phyloP scores from a whole-genome alignment of 2,329 filamentous ascomycete genomes.

The Colletotrichum tropicale region DNA sequence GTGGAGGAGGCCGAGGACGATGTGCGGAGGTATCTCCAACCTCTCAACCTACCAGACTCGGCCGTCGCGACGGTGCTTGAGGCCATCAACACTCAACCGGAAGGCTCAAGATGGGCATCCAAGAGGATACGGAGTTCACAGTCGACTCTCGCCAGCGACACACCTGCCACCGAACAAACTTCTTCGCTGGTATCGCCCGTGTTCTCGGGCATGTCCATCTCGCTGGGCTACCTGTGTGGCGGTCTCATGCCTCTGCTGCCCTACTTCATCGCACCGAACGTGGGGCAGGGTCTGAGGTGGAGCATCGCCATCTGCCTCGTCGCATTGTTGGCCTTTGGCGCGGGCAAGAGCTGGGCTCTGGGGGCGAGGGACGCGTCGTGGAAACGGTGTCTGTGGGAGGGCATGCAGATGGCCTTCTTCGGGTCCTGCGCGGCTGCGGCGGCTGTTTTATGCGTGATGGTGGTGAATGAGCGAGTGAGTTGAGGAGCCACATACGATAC shows the following conservation, averaged over 20 bases:
- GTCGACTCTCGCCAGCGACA: background rate
- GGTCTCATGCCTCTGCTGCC: slow-evolving; percentile 67
- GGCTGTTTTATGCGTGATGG: background rate
- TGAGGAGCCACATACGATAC: background rate
- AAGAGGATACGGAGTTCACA: background rate
- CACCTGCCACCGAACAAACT: background rate
- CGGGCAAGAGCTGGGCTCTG: slow-evolving; percentile 54
- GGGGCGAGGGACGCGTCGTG: slow-evolving; percentile 9
- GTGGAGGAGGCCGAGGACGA: slow-evolving; percentile 18
- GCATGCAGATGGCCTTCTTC: background rate
- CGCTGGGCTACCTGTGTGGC: slow-evolving; percentile 65
- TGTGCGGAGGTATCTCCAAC: slow-evolving; percentile 35
- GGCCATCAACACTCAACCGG: slow-evolving; percentile 30
- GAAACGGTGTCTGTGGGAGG: slow-evolving; percentile 2
- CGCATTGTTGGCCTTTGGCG: slow-evolving; percentile 61
- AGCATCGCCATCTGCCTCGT: slow-evolving; percentile 59
- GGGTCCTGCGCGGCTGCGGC: background rate
- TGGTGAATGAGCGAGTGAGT: background rate
- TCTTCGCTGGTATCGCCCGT: slow-evolving; percentile 36
- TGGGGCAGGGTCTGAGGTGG: slow-evolving; percentile 50
- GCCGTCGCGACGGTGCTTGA: slow-evolving; percentile 28
- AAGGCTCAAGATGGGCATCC: slow-evolving; percentile 3
- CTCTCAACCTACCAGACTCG: slow-evolving; percentile 29
- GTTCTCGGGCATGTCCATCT: slow-evolving; percentile 62
- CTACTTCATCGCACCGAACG: slow-evolving; percentile 52